These are phyloP conservation scores for Penicillium sp. DNA, from an alignment of 2,329 filamentous ascomycete species.

Conservation along the genomic window DNA sequence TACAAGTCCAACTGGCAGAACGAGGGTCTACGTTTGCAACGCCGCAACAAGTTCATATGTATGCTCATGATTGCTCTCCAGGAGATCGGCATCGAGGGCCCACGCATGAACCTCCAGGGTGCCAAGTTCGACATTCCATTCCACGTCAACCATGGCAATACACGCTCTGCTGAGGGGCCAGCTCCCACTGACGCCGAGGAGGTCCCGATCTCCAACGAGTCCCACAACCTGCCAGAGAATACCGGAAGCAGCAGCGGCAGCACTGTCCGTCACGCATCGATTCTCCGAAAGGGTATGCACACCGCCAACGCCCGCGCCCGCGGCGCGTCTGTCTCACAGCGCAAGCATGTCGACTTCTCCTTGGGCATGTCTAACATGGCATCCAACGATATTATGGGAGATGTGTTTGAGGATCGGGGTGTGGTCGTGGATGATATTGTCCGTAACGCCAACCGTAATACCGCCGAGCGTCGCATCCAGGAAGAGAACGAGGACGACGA, in stretches of 20 bases:
- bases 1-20: slow-evolving; percentile 98
- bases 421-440: slow-evolving; percentile 43
- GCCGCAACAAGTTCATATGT: slow-evolving; percentile 91
- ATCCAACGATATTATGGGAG: slow-evolving; percentile 58
- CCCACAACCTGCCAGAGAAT: slow-evolving; percentile 28
- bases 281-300: slow-evolving; percentile 52
- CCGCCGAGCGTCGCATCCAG: slow-evolving; percentile 39
- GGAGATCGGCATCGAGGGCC: slow-evolving; percentile 80
- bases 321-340: slow-evolving; percentile 56
- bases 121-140: slow-evolving; percentile 65
- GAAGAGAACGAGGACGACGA: slow-evolving; percentile 35
- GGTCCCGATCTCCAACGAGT: slow-evolving; percentile 23
- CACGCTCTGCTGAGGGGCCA: slow-evolving; percentile 44
- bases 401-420: slow-evolving; percentile 60
- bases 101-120: slow-evolving; percentile 69
- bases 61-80: slow-evolving; percentile 85
- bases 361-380: slow-evolving; percentile 62
- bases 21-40: slow-evolving; percentile 80
- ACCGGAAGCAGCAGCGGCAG: slow-evolving; percentile 29
- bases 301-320: slow-evolving; percentile 48
- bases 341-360: slow-evolving; percentile 68
- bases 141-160: slow-evolving; percentile 56
- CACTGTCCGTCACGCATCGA: slow-evolving; percentile 46
- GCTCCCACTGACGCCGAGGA: slow-evolving; percentile 39
- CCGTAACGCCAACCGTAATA: slow-evolving; percentile 39